Base-by-base conservation (phyloP, 1,284 basidiomycete species). In the Apiotrichum gracile region DNA sequence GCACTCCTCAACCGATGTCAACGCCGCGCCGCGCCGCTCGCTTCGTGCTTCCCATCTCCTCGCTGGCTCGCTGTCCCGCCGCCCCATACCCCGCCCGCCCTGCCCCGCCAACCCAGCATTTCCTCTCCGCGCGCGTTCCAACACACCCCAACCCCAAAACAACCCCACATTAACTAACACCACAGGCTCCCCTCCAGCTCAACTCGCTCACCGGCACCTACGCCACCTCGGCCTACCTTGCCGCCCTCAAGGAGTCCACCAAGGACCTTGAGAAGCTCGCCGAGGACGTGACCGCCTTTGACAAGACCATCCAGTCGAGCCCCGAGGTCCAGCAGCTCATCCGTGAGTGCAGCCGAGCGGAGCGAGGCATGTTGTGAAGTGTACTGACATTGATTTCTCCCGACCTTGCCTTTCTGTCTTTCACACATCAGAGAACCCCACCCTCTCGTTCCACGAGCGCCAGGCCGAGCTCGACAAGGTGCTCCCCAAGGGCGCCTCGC, bases 191-290 rank as follows among this genome's bases (percentile, higher is more conserved):
- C 45, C 52, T 77, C 61, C 72, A 74, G 68, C 74, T 77, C 67
- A 75, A 75, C 69, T 74, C 74, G 45, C 69, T 77, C 43, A 70
- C 74, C 48, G 75, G 75, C 74, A 97, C 97, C 78, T 98, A 99
- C 78, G 94, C 96, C 60, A 87, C 88, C 56, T 94, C 96, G 26
- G 83, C 89, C 61, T 99, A 89, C 78, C 83, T 86, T 50, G 94
- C 94, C 51, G 92, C 96, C 19, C 83, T 92, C 69, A 81, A 85
- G 68, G 88, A 91, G 79, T 88, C 87, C 4, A 83, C 87, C 54
- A 66, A 72, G 60, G 71, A 74, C 44, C 67, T 76, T 35, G 82
- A 84, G 69, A 78, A 80, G 22, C 83, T 96, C 72, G 83, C 77
- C 77, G 87, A 89, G 76, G 94, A 97, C 75, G 84, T 98, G 63